Evolutionary conservation across 2,329 filamentous ascomycete species (phyloP).

Genomic region (Penicillium frequentans): DNA sequence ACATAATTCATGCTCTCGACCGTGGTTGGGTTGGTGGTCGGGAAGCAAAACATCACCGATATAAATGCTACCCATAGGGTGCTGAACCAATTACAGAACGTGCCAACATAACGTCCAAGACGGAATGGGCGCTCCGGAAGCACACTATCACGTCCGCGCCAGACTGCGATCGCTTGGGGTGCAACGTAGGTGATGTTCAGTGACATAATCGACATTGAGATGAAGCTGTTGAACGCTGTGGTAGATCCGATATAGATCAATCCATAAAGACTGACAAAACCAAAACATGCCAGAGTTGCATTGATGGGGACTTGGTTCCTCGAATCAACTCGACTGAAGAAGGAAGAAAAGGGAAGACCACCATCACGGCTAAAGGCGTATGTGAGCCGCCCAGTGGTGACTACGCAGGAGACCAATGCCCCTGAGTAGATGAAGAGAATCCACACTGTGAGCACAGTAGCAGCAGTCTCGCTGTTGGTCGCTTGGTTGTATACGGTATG

Average conservation of each 20-base stretch:
- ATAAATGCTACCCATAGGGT: constrained; percentile 47
- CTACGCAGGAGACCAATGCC: constrained; percentile 20
- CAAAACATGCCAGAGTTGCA: constrained; percentile 45
- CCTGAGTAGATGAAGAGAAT: constrained; percentile 42
- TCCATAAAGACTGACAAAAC: constrained; percentile 46
- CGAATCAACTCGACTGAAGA: constrained; percentile 16
- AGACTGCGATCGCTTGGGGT: constrained; percentile 45
- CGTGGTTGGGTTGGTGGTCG: constrained; percentile 42
- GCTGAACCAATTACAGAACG: constrained; percentile 42
- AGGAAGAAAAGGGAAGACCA: constrained; percentile 16
- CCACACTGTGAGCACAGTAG: constrained; percentile 18
- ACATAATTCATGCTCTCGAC: constrained; percentile 51
- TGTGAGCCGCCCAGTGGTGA: constrained; percentile 9
- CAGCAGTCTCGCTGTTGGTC: constrained; percentile 5
- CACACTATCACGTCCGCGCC: constrained; percentile 33
- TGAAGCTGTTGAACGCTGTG: constrained; percentile 44
- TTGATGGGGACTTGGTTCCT: constrained; percentile 35
- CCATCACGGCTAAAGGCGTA: constrained; percentile 12
- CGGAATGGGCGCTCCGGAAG: constrained; percentile 25
- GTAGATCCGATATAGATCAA: constrained; percentile 31
- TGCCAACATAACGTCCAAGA: constrained; percentile 36
- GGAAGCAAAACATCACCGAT: constrained; percentile 50
- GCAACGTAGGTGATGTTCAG: constrained; percentile 43
- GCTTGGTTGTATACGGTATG: constrained; percentile 21
- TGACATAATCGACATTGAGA: constrained; percentile 35